phyloP scores from a whole-genome alignment of 2,329 filamentous ascomycete genomes.

The Trichoderma sp. region DNA sequence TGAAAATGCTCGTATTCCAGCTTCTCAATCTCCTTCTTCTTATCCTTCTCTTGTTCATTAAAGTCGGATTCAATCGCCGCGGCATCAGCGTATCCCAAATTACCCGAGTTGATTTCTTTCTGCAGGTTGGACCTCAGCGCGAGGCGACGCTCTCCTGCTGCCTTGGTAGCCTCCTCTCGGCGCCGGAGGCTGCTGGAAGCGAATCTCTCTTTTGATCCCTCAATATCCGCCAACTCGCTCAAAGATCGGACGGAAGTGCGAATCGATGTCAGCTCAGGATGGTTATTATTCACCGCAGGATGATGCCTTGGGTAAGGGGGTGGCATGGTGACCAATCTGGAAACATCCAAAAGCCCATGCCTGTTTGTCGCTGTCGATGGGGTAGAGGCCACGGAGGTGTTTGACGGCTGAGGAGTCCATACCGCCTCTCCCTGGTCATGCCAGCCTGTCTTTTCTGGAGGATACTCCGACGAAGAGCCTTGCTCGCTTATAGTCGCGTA shows the following conservation, averaged over 20 bases:
- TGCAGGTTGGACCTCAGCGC: slow-evolving; percentile 73
- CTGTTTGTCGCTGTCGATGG: slow-evolving; percentile 46
- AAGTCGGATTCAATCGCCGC: slow-evolving; percentile 77
- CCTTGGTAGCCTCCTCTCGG: slow-evolving; percentile 52
- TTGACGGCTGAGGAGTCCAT: slow-evolving; percentile 44
- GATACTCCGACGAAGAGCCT: slow-evolving; percentile 47
- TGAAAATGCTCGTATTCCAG: slow-evolving; percentile 83
- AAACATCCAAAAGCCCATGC: slow-evolving; percentile 72
- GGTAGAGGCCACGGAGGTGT: slow-evolving; percentile 39
- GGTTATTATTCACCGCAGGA: slow-evolving; percentile 92
- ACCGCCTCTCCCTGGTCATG: slow-evolving; percentile 45
- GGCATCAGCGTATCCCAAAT: slow-evolving; percentile 78
- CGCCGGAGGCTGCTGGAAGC: slow-evolving; percentile 55
- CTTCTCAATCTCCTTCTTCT: slow-evolving; percentile 71
- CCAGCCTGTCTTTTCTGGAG: slow-evolving; percentile 55
- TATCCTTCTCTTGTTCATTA: slow-evolving; percentile 64
- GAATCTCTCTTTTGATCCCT: slow-evolving; percentile 64
- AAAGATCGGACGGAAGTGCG: slow-evolving; percentile 71
- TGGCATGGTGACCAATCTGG: slow-evolving; percentile 85
- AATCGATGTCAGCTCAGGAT: slow-evolving; percentile 80
- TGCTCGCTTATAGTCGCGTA: slow-evolving; percentile 40
- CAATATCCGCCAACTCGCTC: slow-evolving; percentile 70
- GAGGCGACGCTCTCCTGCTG: slow-evolving; percentile 53
- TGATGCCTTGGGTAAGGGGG: slow-evolving; percentile 93
- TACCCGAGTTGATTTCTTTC: slow-evolving; percentile 71